Conservation (phyloP, 179 eudicot species). For the Camellia oleifera region DNA sequence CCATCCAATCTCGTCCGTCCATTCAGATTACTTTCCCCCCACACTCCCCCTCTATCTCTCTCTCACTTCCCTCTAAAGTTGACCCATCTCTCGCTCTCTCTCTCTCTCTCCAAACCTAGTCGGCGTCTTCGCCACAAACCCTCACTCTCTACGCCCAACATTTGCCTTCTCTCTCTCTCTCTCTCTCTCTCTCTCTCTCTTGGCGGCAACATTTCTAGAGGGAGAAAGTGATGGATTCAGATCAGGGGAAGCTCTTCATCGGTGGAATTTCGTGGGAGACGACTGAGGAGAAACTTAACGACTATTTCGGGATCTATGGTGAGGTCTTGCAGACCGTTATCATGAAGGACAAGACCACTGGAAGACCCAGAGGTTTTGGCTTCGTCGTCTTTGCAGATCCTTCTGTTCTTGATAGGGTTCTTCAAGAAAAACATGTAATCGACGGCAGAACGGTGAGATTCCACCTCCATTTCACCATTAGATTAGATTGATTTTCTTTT, state of each 20-base stretch:
- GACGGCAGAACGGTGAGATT: slow-evolving; percentile 67
- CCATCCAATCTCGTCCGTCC: slow-evolving; percentile 10
- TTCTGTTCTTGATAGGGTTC: slow-evolving; percentile 55
- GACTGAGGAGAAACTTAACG: slow-evolving; percentile 58
- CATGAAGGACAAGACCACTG: slow-evolving; percentile 64
- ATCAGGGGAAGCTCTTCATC: slow-evolving; percentile 79
- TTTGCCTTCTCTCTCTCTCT: neutral
- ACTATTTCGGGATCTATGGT: slow-evolving; percentile 63
- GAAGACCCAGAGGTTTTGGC: slow-evolving; percentile 82
- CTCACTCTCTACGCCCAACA: neutral
- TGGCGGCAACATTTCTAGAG: neutral
- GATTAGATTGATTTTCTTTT: neutral
- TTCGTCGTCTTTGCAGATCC: slow-evolving; percentile 86
- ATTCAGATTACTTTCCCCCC: neutral
- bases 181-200: neutral
- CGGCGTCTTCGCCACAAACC: slow-evolving; percentile 16
- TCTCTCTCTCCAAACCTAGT: neutral
- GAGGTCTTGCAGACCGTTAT: slow-evolving; percentile 62
- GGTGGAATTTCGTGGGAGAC: slow-evolving; percentile 96
- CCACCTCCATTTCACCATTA: neutral
- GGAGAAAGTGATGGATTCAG: slow-evolving; percentile 57
- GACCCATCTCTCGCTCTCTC: neutral
- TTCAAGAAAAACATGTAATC: slow-evolving; percentile 63
- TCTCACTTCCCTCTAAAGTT: neutral
- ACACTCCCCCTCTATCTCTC: neutral